A percentile compares a stretch with the other conserved stretches of the same genome.
Conservation (phyloP, 805 yeast species). For the Wickerhamomyces chambardii region DNA sequence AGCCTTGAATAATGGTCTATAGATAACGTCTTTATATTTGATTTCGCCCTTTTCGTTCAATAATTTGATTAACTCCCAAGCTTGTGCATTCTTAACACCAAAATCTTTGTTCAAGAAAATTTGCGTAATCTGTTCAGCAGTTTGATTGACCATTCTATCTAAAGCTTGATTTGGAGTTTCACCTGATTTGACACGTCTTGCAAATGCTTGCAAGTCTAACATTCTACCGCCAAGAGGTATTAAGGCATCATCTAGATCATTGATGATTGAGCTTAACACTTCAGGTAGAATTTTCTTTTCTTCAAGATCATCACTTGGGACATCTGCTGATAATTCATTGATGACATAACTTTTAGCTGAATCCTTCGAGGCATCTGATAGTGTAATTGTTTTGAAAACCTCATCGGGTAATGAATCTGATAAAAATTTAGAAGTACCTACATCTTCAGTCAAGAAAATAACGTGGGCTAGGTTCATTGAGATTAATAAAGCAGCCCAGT, state of each 20-base stretch:
- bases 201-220: slow-evolving; percentile 86
- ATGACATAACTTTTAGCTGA: slow-evolving; percentile 67
- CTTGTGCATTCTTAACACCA: slow-evolving; percentile 70
- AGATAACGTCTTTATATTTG: slow-evolving; percentile 40
- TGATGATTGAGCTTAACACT: slow-evolving; percentile 11
- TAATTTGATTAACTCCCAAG: slow-evolving; percentile 72
- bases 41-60: slow-evolving; percentile 43
- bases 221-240: slow-evolving; percentile 90
- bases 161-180: slow-evolving; percentile 75
- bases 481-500: slow-evolving; percentile 79
- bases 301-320: slow-evolving; percentile 15
- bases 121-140: slow-evolving; percentile 83
- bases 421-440: slow-evolving; percentile 62
- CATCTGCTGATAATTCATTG: slow-evolving; percentile 35
- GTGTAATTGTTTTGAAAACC: slow-evolving; percentile 64
- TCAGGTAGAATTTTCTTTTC: slow-evolving; percentile 11
- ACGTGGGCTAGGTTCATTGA: slow-evolving; percentile 84
- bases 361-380: slow-evolving; percentile 72
- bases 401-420: slow-evolving; percentile 76
- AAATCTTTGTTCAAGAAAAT: slow-evolving; percentile 48
- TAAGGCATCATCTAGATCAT: slow-evolving; percentile 44
- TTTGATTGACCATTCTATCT: slow-evolving; percentile 70
- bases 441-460: slow-evolving; percentile 77
- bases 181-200: slow-evolving; percentile 81
- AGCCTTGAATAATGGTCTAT: slow-evolving; percentile 51